Evolutionary conservation across 2,329 filamentous ascomycete genomes (phyloP).

Genomic region (Arthrocladium fulminans): DNA sequence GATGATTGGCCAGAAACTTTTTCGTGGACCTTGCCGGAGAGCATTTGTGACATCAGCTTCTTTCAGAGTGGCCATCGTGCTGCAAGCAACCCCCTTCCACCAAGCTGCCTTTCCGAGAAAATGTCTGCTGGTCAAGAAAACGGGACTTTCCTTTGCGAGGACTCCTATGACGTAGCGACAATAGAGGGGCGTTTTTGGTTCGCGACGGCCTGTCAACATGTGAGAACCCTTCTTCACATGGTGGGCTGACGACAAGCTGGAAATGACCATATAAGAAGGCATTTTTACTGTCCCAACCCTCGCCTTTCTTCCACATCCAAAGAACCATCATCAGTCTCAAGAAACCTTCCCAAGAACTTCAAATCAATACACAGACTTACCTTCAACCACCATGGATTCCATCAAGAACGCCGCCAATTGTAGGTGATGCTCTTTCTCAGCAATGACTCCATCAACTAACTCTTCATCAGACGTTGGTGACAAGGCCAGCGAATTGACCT

Average conservation of each 20-base stretch:
- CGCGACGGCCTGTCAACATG: slow-evolving; percentile 3
- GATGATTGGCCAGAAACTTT: neutral
- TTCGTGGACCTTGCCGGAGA: neutral
- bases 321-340: slow-evolving; percentile 12
- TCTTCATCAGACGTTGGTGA: slow-evolving; percentile 50
- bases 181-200: slow-evolving; percentile 1
- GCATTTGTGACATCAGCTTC: neutral
- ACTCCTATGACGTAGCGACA: neutral
- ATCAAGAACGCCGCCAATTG: slow-evolving; percentile 23
- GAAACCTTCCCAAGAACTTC: slow-evolving; percentile 1
- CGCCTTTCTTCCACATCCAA: neutral
- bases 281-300: neutral
- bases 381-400: slow-evolving; percentile 19
- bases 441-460: slow-evolving; percentile 49
- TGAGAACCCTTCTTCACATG: neutral
- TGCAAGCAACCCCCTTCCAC: slow-evolving; percentile 1
- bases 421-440: slow-evolving; percentile 9
- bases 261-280: slow-evolving; percentile 1
- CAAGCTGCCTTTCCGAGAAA: neutral
- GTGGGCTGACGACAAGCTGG: neutral
- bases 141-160: neutral
- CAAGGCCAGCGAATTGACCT: slow-evolving; percentile 49
- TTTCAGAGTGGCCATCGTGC: neutral
- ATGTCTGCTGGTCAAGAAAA: slow-evolving; percentile 1
- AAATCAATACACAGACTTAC: slow-evolving; percentile 9